Conservation (phyloP, 805 yeast genomes). For the Yarrowia deformans region DNA sequence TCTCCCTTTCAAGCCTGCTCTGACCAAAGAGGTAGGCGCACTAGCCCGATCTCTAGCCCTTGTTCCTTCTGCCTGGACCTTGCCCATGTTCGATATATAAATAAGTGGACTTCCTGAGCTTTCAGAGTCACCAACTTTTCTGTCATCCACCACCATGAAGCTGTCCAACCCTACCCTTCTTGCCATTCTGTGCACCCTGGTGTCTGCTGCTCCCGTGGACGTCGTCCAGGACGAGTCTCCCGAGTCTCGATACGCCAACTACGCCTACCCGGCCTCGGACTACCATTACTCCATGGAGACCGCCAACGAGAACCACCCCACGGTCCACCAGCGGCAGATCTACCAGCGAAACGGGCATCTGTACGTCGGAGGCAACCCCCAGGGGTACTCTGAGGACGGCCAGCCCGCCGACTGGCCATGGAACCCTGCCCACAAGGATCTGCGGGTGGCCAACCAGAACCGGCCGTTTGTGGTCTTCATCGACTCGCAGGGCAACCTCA, state of each 20-base stretch:
- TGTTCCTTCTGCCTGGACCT: no score
- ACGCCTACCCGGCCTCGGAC: constrained; percentile 15
- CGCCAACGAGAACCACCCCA: constrained; percentile 34
- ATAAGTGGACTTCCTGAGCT: background rate
- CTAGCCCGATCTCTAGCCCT: no score
- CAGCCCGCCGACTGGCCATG: constrained; percentile 35
- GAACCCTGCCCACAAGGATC: constrained; percentile 30
- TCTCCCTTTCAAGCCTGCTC: no score
- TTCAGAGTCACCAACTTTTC: background rate
- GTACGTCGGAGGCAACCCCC: constrained; percentile 28
- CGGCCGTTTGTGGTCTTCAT: constrained; percentile 18
- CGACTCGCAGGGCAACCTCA: constrained; percentile 31
- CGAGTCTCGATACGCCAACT: constrained; percentile 18
- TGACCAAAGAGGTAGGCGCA: no score
- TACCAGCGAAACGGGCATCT: constrained; percentile 35
- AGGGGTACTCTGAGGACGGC: constrained; percentile 31
- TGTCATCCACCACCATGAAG: background rate
- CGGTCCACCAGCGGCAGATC: constrained; percentile 14
- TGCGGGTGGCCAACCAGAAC: constrained; percentile 28
- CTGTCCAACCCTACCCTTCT: constrained; percentile 6
- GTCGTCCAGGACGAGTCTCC: background rate
- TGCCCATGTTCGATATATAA: no score
- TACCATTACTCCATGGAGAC: constrained; percentile 21
- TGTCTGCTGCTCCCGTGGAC: constrained; percentile 7
- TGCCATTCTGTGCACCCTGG: constrained; percentile 6